A percentile compares a stretch with the other conserved stretches of the same genome.
Evolutionary conservation across 352 stramenopile species (phyloP).

Genomic region (Vaucheria bursata): DNA sequence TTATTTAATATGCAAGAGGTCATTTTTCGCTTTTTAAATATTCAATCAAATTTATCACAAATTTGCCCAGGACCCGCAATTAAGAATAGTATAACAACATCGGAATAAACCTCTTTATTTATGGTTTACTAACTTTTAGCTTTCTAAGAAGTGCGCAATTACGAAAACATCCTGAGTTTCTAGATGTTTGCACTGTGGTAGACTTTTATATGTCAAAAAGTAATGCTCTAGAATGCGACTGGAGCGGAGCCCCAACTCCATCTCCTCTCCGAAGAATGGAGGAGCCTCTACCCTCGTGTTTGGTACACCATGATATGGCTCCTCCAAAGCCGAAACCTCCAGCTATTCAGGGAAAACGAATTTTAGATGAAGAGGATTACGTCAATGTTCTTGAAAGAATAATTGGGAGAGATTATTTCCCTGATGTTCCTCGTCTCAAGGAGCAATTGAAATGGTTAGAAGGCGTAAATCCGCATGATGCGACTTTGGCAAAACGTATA

Average conservation of each 20-base stretch:
- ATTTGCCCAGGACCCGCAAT: no score
- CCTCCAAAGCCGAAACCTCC: not conserved
- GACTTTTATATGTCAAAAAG: not conserved
- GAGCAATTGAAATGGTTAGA: not conserved
- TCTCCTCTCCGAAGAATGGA: not conserved
- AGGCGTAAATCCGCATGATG: not conserved
- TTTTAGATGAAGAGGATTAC: not conserved
- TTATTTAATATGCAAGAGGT: no score
- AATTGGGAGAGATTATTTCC: not conserved
- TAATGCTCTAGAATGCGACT: not conserved
- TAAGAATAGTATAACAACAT: no score
- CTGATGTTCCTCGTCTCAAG: not conserved
- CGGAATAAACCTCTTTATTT: no score
- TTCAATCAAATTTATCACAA: no score
- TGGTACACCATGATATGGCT: not conserved
- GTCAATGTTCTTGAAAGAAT: not conserved
- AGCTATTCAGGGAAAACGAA: not conserved
- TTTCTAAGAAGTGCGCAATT: no score
- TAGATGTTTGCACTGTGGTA: no score
- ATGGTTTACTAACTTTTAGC: no score
- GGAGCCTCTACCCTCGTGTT: not conserved
- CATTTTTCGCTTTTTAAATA: no score
- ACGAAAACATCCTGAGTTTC: no score
- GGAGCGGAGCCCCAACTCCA: not conserved
- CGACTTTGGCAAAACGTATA: not conserved